A percentile compares a stretch with the other conserved stretches of the same genome.
phyloP scores from a whole-genome alignment of 169 alveolate genomes.

The Cryptosporidium parvum region DNA sequence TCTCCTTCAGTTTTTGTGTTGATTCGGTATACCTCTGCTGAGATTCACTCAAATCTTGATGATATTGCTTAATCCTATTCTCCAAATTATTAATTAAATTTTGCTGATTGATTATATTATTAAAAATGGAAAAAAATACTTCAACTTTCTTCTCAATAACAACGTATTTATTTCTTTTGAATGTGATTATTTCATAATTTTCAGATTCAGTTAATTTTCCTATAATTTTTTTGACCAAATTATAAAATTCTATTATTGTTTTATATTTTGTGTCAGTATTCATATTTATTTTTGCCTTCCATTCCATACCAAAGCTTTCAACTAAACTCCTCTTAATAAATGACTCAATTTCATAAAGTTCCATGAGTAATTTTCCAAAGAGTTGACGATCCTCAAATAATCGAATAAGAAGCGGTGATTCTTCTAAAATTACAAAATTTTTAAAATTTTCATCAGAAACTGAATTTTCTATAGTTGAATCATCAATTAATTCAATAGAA shows the following conservation, averaged over 20 bases:
- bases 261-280: neutral
- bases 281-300: neutral
- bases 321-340: conserved; percentile 4
- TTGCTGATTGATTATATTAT: neutral
- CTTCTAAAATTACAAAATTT: neutral
- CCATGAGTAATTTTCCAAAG: conserved; percentile 15
- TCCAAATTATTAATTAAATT: neutral
- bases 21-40: neutral
- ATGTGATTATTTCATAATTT: conserved; percentile 13
- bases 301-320: conserved; percentile 6
- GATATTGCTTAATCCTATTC: neutral
- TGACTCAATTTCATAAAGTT: conserved; percentile 24
- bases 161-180: conserved; percentile 2
- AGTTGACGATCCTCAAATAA: conserved; percentile 30
- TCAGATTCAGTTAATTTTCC: neutral
- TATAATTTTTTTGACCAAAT: conserved; percentile 2
- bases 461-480: neutral
- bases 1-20: neutral
- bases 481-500: conserved; percentile 1
- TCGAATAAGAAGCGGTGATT: neutral
- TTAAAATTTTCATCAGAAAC: neutral
- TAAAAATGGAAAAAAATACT: neutral
- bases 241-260: neutral
- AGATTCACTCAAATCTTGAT: neutral
- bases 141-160: conserved; percentile 8